Percentiles rank a stretch among this genome's conserved stretches.
Conservation (phyloP, 768 basidiomycete genomes). For the Amanita pallidorosea region DNA sequence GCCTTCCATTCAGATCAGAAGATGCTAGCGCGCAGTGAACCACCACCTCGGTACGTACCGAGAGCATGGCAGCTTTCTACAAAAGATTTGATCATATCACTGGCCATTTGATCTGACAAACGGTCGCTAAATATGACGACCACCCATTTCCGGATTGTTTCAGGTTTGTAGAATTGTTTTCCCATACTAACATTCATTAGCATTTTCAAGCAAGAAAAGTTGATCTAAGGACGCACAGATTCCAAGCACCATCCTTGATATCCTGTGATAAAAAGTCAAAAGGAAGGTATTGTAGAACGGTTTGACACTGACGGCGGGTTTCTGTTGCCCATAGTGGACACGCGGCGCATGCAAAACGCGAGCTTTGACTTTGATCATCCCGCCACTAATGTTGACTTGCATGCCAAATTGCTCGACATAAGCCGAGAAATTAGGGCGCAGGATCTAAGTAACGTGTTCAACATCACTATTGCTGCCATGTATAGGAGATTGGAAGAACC, state of each 20-base stretch:
- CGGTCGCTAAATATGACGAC: constrained; percentile 54
- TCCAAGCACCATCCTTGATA: constrained; percentile 65
- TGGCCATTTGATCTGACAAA: constrained; percentile 32
- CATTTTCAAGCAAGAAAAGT: neutral
- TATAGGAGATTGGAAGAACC: neutral
- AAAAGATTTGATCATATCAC: constrained; percentile 44
- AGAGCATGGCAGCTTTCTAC: constrained; percentile 35
- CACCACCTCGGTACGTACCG: constrained; percentile 35
- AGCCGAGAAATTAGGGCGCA: constrained; percentile 58
- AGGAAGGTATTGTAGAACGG: neutral
- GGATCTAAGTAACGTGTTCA: constrained; percentile 21
- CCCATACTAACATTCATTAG: constrained; percentile 37
- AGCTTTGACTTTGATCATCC: constrained; percentile 41
- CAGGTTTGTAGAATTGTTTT: constrained; percentile 51
- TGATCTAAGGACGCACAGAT: constrained; percentile 39
- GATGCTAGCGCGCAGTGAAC: neutral
- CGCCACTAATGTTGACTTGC: constrained; percentile 32
- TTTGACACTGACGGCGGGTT: constrained; percentile 7
- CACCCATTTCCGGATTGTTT: constrained; percentile 44
- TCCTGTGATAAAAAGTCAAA: constrained; percentile 21
- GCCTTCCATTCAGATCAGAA: constrained; percentile 31
- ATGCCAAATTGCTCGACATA: constrained; percentile 66
- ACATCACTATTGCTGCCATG: neutral
- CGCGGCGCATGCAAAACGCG: constrained; percentile 51
- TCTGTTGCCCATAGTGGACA: constrained; percentile 50